phyloP scores from a whole-genome alignment of 2,329 filamentous ascomycete genomes.

The Ceratocystis lukuohia region DNA sequence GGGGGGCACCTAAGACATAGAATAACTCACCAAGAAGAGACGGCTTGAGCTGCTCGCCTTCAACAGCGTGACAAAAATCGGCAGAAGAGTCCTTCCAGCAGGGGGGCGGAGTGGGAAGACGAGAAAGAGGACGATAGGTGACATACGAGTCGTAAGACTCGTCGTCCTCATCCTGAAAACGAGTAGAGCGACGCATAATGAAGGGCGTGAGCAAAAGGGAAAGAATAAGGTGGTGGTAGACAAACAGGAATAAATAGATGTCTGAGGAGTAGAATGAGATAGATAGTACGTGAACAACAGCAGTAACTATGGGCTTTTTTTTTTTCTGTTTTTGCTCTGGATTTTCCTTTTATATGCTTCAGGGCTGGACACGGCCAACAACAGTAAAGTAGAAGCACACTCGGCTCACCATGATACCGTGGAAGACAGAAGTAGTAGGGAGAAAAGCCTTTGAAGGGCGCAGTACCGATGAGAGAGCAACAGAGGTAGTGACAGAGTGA shows the following conservation, averaged over 20 bases:
- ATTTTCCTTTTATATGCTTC: conserved; percentile 1
- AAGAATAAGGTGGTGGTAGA: background rate
- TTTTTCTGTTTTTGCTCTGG: background rate
- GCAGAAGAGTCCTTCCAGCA: conserved; percentile 36
- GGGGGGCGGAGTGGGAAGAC: conserved; percentile 52
- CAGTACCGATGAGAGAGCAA: background rate
- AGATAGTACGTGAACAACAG: background rate
- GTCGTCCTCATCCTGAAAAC: conserved; percentile 17
- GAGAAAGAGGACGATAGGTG: conserved; percentile 54
- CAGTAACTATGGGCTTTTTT: background rate
- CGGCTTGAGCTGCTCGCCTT: conserved; percentile 33
- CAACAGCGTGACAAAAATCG: conserved; percentile 25
- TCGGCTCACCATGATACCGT: conserved; percentile 15
- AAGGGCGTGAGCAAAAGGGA: background rate
- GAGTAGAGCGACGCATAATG: conserved; percentile 21
- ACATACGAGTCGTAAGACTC: conserved; percentile 35
- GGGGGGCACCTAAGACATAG: background rate
- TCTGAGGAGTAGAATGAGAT: background rate
- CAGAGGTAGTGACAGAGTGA: background rate
- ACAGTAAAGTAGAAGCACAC: conserved; percentile 8
- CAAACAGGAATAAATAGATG: background rate
- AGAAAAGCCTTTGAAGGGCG: background rate
- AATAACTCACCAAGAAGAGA: conserved; percentile 29
- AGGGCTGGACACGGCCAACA: conserved; percentile 18
- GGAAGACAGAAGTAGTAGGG: background rate